Evolutionary conservation across 1,284 basidiomycete genomes (phyloP).

Genomic region (Ceratobasidium sp.): DNA sequence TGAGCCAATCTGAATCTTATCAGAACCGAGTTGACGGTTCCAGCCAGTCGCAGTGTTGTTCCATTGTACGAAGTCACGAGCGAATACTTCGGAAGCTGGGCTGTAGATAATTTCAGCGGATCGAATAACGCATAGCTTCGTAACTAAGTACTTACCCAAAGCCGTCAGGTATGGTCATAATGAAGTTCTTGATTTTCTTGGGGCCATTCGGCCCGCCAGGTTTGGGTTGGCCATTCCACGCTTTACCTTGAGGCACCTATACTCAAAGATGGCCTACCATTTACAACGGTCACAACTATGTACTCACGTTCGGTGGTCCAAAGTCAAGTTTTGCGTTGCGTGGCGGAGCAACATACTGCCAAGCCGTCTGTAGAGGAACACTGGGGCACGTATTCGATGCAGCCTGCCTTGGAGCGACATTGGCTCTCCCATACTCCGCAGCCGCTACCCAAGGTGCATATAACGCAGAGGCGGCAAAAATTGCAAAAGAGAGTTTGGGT

Average conservation of each 20-base stretch:
- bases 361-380: conserved; percentile 33
- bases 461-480: neutral
- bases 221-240: conserved; percentile 44
- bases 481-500: conserved; percentile 1
- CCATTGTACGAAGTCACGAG: conserved; percentile 53
- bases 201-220: conserved; percentile 25
- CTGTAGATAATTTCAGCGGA: conserved; percentile 29
- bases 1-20: conserved; percentile 54
- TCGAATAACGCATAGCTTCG: no score
- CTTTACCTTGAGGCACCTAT: conserved; percentile 44
- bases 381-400: conserved; percentile 30
- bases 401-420: neutral
- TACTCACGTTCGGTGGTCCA: conserved; percentile 35
- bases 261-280: no score
- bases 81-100: conserved; percentile 56
- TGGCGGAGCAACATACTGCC: conserved; percentile 41
- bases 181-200: conserved; percentile 51
- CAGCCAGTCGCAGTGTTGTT: conserved; percentile 44
- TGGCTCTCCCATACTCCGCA: neutral
- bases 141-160: conserved; percentile 50
- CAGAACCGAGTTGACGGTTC: conserved; percentile 52
- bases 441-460: neutral
- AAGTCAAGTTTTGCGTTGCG: conserved; percentile 39
- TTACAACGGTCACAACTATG: neutral
- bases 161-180: conserved; percentile 53